Percentiles rank a stretch among this genome's conserved stretches.
These are phyloP conservation scores for Hortaea werneckii DNA, from an alignment of 2,329 filamentous ascomycete genomes.

Conservation along the genomic window DNA sequence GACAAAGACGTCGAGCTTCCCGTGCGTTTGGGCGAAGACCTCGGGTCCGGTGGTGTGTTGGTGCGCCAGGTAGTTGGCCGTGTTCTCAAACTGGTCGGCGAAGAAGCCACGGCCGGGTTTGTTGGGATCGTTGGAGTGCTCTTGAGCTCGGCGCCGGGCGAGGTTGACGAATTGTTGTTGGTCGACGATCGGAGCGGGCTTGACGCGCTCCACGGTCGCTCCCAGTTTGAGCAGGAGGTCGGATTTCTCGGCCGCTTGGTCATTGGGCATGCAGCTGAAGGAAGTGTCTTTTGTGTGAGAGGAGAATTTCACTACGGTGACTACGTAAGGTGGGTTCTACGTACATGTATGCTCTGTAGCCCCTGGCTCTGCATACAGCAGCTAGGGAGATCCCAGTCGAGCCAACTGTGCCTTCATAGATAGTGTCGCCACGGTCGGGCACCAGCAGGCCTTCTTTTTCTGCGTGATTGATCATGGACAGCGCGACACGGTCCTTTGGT, in stretches of 20 bases:
- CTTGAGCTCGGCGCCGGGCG: constrained; percentile 62
- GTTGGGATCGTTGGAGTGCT: constrained; percentile 53
- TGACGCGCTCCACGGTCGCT: constrained; percentile 82
- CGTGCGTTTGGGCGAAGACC: constrained; percentile 68
- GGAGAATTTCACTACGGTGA: not conserved
- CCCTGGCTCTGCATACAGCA: constrained; percentile 73
- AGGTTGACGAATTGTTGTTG: constrained; percentile 90
- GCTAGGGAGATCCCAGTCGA: constrained; percentile 94
- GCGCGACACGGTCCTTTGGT: constrained; percentile 88
- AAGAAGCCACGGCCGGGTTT: constrained; percentile 75
- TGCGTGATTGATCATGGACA: constrained; percentile 75
- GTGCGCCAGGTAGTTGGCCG: constrained; percentile 82
- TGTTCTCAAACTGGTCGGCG: constrained; percentile 90
- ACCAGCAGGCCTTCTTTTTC: constrained; percentile 66
- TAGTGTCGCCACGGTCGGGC: constrained; percentile 77
- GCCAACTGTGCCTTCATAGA: constrained; percentile 95
- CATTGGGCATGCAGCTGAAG: constrained; percentile 76
- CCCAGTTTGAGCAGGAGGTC: constrained; percentile 81
- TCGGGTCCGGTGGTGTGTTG: constrained; percentile 77
- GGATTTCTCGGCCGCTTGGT: constrained; percentile 81
- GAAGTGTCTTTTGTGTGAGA: not conserved
- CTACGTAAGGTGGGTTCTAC: constrained; percentile 13
- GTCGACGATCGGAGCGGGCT: constrained; percentile 87
- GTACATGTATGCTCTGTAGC: constrained; percentile 83
- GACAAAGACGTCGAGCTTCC: constrained; percentile 73